Percentiles rank a stretch among this genome's conserved stretches.
Conservation (phyloP, 1,139 yeast species). For the Schizosaccharomyces versatilis region DNA sequence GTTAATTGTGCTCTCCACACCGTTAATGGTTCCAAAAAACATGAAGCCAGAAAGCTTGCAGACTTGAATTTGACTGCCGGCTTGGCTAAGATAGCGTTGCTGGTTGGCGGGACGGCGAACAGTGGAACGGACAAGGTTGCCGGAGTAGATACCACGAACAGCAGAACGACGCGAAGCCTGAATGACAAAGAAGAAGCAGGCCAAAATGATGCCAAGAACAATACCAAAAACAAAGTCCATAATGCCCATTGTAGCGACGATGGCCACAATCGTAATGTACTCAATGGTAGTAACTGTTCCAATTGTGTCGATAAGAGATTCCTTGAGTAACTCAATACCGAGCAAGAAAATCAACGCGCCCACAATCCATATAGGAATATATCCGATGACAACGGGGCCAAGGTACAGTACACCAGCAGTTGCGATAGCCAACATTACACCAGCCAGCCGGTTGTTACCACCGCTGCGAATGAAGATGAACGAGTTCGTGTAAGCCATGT, state of each 20-base stretch:
- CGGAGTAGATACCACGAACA: conserved; percentile 62
- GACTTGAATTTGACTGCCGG: conserved; percentile 78
- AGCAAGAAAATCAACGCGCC: conserved; percentile 74
- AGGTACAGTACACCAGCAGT: conserved; percentile 61
- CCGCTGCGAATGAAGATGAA: conserved; percentile 83
- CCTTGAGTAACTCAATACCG: conserved; percentile 75
- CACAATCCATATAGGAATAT: conserved; percentile 83
- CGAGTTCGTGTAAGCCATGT: conserved; percentile 81
- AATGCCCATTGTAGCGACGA: conserved; percentile 82
- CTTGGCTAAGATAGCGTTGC: conserved; percentile 60
- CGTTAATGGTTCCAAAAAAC: conserved; percentile 87
- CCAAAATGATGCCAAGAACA: conserved; percentile 68
- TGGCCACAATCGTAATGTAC: conserved; percentile 59
- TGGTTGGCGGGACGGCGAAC: conserved; percentile 82
- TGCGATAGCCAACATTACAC: conserved; percentile 61
- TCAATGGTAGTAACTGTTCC: conserved; percentile 58
- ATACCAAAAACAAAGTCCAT: conserved; percentile 90
- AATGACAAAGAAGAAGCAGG: conserved; percentile 76
- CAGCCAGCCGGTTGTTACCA: conserved; percentile 74
- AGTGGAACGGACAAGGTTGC: conserved; percentile 74
- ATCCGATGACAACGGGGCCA: conserved; percentile 86
- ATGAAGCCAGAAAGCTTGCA: conserved; percentile 69
- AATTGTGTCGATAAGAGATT: conserved; percentile 65
- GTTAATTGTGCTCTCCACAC: conserved; percentile 58
- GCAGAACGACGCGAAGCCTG: conserved; percentile 76